Conservation (phyloP, 1,139 yeast species). For the Yamadazyma diddensiae region DNA sequence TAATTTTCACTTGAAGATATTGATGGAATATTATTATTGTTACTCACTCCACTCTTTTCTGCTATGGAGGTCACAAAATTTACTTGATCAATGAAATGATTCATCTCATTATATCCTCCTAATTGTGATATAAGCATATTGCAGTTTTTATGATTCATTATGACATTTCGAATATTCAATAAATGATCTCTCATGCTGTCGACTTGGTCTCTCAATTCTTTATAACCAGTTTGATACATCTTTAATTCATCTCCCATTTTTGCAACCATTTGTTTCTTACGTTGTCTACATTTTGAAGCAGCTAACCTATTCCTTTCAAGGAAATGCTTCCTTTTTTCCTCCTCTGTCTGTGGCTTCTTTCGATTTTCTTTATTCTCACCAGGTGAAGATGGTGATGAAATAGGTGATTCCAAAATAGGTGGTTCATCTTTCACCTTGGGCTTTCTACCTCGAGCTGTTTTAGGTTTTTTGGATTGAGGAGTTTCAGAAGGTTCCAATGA, state of each 20-base stretch:
- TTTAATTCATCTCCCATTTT: constrained; percentile 77
- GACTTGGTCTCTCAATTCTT: constrained; percentile 60
- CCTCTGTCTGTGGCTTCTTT: constrained; percentile 15
- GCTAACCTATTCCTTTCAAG: constrained; percentile 92
- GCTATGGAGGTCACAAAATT: constrained; percentile 19
- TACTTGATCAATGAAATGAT: constrained; percentile 31
- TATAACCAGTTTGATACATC: constrained; percentile 69
- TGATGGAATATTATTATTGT: constrained; percentile 15
- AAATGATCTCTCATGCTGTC: constrained; percentile 58
- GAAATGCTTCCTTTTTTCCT: constrained; percentile 74
- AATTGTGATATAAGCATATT: constrained; percentile 30
- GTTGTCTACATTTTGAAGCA: constrained; percentile 91
- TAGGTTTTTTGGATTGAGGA: constrained; percentile 4
- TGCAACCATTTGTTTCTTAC: constrained; percentile 85
- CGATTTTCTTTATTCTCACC: constrained; percentile 13
- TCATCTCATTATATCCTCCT: constrained; percentile 38
- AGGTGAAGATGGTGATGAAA: constrained; percentile 4
- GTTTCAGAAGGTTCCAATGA: background rate
- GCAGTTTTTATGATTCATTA: constrained; percentile 40
- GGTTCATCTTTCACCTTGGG: constrained; percentile 7
- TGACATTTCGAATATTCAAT: constrained; percentile 42
- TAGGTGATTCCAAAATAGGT: constrained; percentile 3
- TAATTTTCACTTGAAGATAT: constrained; percentile 19
- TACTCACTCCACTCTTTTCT: constrained; percentile 15
- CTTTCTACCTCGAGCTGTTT: constrained; percentile 8